A percentile compares a stretch with the other conserved stretches of the same genome.
These are phyloP conservation scores for Leccinellum luteum DNA, from an alignment of 768 basidiomycete species.

Conservation along the genomic window DNA sequence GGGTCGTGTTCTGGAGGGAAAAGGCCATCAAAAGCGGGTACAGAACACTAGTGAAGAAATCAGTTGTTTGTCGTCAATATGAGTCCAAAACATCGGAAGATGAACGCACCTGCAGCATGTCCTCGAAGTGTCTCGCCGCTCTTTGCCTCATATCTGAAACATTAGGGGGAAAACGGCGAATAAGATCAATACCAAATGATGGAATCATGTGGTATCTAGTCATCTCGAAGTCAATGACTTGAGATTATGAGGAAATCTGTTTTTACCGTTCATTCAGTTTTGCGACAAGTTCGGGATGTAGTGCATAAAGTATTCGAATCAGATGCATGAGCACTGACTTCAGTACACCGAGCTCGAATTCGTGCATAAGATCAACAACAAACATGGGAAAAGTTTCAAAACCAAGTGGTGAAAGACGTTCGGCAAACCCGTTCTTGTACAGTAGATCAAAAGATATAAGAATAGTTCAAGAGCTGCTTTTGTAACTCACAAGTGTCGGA, in stretches of 20 bases:
- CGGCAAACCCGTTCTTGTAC: neutral
- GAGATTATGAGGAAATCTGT: too few relatives aligned
- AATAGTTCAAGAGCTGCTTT: too few relatives aligned
- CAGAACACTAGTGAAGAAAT: too few relatives aligned
- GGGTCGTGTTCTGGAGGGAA: too few relatives aligned
- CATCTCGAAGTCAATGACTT: too few relatives aligned
- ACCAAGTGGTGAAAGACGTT: neutral
- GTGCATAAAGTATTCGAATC: too few relatives aligned
- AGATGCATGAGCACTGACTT: conserved; percentile 37
- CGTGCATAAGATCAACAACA: conserved; percentile 33
- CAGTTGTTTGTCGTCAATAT: too few relatives aligned
- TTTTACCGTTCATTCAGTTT: conserved; percentile 31
- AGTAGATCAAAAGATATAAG: too few relatives aligned
- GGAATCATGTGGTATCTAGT: neutral
- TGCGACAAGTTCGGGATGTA: too few relatives aligned
- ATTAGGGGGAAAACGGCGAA: conserved; percentile 35
- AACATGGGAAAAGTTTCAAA: neutral
- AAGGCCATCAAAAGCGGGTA: too few relatives aligned
- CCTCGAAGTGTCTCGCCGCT: neutral
- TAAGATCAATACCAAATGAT: conserved; percentile 28
- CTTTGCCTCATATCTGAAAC: conserved; percentile 38
- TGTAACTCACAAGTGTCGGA: conserved; percentile 11
- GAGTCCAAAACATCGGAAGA: too few relatives aligned
- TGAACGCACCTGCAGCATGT: neutral
- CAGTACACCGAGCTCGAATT: conserved; percentile 22